Evolutionary conservation across 2,329 filamentous ascomycete genomes (phyloP).

Genomic region (Corinectria fuckeliana): DNA sequence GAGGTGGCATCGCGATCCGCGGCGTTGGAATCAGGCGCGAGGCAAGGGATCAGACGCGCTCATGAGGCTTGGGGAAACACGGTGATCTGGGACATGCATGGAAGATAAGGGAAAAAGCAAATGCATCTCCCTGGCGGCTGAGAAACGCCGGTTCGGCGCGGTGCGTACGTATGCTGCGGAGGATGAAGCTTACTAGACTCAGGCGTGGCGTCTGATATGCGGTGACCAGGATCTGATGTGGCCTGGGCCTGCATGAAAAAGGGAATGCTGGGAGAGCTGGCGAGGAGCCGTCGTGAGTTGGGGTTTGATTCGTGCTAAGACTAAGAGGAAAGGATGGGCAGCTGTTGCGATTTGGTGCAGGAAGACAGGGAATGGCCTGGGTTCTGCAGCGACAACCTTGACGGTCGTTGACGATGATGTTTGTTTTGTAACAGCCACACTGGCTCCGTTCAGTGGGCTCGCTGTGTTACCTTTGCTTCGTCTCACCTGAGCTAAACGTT

Average conservation of each 20-base stretch:
- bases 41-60: not conserved
- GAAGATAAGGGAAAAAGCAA: not conserved
- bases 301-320: not conserved
- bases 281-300: not conserved
- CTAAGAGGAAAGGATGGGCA: not conserved
- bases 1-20: not conserved
- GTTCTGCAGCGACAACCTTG: not conserved
- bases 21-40: not conserved
- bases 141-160: not conserved
- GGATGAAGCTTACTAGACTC: not conserved
- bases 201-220: not conserved
- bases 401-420: not conserved
- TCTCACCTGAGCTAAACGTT: not conserved
- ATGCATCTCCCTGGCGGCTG: not conserved
- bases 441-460: not conserved
- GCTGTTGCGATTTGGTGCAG: not conserved
- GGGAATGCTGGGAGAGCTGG: not conserved
- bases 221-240: not conserved
- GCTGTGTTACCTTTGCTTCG: not conserved
- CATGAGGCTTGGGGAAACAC: not conserved
- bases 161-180: not conserved
- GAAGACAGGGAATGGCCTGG: not conserved
- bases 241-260: not conserved
- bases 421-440: not conserved
- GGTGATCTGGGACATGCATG: not conserved